These are phyloP conservation scores for Ustilago xerochloae DNA, from an alignment of 1,284 basidiomycete genomes.

Conservation along the genomic window DNA sequence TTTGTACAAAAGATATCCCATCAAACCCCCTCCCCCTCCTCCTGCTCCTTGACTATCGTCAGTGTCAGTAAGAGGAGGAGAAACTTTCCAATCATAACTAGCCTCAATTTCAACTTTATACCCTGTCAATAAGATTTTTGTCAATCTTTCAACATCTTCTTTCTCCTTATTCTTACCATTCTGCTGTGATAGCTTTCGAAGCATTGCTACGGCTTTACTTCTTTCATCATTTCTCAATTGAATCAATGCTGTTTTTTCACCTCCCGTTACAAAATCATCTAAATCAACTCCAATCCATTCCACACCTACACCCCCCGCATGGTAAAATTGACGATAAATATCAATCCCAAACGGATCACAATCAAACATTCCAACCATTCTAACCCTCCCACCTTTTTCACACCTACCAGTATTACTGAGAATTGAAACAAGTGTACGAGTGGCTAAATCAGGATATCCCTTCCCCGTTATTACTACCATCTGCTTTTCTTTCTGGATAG, in stretches of 20 bases:
- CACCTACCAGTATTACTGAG: not conserved
- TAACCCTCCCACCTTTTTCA: not conserved
- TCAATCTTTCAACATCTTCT: slow-evolving; percentile 25
- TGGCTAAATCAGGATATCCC: slow-evolving; percentile 59
- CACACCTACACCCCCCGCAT: not conserved
- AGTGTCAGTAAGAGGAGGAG: no score
- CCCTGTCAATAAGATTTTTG: slow-evolving; percentile 36
- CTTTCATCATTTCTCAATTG: slow-evolving; percentile 36
- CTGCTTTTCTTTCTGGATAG: not conserved
- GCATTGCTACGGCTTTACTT: slow-evolving; percentile 29
- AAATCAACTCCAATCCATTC: slow-evolving; percentile 32
- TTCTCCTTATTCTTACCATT: not conserved
- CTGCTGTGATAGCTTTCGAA: not conserved
- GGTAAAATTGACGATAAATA: slow-evolving; percentile 29
- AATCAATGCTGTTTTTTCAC: not conserved
- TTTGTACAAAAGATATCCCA: slow-evolving; percentile 21
- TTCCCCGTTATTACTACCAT: slow-evolving; percentile 39
- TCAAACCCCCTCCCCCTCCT: not conserved
- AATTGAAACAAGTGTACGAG: slow-evolving; percentile 24
- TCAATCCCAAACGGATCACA: slow-evolving; percentile 59
- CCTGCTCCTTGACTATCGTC: no score
- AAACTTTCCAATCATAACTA: slow-evolving; percentile 20
- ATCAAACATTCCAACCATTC: slow-evolving; percentile 22
- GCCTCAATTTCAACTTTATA: slow-evolving; percentile 59
- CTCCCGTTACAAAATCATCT: slow-evolving; percentile 7